A percentile compares a stretch with the other conserved stretches of the same genome.
Conservation (phyloP, 441 rosid genomes). For the Gossypium schwendimanii region DNA sequence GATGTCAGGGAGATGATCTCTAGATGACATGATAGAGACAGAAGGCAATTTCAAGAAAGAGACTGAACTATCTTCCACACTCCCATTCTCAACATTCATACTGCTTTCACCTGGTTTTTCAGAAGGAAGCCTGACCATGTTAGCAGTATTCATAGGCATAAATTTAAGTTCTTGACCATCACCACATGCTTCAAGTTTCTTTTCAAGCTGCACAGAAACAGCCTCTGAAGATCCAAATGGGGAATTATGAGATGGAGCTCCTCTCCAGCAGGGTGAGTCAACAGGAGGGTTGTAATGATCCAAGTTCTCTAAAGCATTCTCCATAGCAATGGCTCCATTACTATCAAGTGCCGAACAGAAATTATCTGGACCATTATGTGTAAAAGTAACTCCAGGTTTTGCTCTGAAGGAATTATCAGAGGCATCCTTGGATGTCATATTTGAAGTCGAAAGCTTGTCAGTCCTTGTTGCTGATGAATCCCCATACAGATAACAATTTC, state of each 20-base stretch:
- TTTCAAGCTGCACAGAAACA: constrained; percentile 19
- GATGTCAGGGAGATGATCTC: constrained; percentile 27
- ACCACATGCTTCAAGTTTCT: constrained; percentile 30
- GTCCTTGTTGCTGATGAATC: constrained; percentile 22
- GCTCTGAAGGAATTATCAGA: constrained; percentile 17
- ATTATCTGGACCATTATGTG: constrained; percentile 28
- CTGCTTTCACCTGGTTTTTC: constrained; percentile 27
- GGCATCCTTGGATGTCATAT: constrained; percentile 21
- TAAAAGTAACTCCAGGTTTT: constrained; percentile 25
- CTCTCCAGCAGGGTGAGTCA: constrained; percentile 61
- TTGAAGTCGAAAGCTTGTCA: constrained; percentile 23
- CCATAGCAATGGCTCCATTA: constrained; percentile 28
- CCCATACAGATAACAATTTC: constrained; percentile 18
- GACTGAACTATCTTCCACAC: constrained; percentile 19
- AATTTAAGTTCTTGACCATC: constrained; percentile 30
- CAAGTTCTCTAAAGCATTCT: constrained; percentile 33
- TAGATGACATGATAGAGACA: constrained; percentile 18
- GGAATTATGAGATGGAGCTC: constrained; percentile 33
- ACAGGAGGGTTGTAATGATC: constrained; percentile 33
- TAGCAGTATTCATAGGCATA: constrained; percentile 21
- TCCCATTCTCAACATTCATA: constrained; percentile 19
- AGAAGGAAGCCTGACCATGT: constrained; percentile 24
- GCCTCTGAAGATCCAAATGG: constrained; percentile 26
- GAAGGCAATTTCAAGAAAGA: constrained; percentile 28
- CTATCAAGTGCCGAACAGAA: constrained; percentile 27